A percentile compares a stretch with the other conserved stretches of the same genome.
phyloP scores from a whole-genome alignment of 2,329 filamentous ascomycete species.

The Escovopsis sp. region DNA sequence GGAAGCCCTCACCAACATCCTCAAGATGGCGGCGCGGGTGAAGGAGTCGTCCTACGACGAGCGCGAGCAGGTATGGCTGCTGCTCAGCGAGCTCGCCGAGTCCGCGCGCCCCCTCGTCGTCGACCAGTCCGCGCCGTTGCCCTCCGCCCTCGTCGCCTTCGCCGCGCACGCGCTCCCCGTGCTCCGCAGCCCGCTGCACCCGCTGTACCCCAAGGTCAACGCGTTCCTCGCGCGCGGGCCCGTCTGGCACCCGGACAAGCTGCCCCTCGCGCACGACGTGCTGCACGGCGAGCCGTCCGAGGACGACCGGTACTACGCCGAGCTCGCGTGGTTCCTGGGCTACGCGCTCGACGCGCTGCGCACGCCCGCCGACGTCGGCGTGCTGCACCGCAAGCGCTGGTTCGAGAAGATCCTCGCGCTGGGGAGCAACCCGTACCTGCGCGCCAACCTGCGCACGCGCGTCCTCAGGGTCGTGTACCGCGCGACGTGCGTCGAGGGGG shows the following conservation, averaged over 20 bases:
- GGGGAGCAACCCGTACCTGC: conserved; percentile 52
- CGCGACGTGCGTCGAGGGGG: conserved; percentile 51
- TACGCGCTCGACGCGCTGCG: conserved; percentile 56
- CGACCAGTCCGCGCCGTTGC: conserved; percentile 8
- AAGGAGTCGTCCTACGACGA: conserved; percentile 60
- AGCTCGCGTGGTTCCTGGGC: conserved; percentile 59
- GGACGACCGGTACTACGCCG: conserved; percentile 58
- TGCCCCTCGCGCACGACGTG: conserved; percentile 54
- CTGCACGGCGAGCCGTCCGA: conserved; percentile 52
- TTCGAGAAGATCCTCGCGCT: conserved; percentile 64
- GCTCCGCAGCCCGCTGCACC: conserved; percentile 62
- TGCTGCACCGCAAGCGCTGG: conserved; percentile 47
- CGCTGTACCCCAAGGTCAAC: conserved; percentile 77
- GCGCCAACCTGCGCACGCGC: conserved; percentile 43
- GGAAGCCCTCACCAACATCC: conserved; percentile 57
- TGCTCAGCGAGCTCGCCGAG: conserved; percentile 68
- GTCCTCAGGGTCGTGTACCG: conserved; percentile 49
- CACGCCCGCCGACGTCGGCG: conserved; percentile 41
- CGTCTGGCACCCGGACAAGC: conserved; percentile 57
- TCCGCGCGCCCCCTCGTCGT: conserved; percentile 36
- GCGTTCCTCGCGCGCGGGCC: conserved; percentile 67
- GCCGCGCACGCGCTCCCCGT: conserved; percentile 55
- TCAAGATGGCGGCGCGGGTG: conserved; percentile 48
- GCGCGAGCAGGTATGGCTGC: conserved; percentile 62
- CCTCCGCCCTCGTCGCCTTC: conserved; percentile 63